Percentiles rank a stretch among this genome's conserved stretches.
Conservation (phyloP, 1,284 basidiomycete genomes). For the Ustilago vetiveriae region DNA sequence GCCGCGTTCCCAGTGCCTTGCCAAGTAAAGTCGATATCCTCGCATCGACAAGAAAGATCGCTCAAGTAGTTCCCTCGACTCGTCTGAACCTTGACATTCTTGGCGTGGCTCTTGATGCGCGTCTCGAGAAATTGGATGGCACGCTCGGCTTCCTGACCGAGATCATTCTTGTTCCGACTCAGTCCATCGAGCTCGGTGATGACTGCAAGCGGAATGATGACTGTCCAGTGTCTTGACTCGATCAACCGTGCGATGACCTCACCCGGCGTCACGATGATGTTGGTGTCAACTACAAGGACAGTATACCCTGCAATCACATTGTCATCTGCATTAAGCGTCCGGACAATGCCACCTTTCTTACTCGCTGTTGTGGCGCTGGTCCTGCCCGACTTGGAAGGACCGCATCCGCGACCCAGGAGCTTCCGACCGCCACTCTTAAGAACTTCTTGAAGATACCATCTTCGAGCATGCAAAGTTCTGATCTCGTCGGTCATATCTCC, state of each 20-base stretch:
- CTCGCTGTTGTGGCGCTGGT: constrained; percentile 1
- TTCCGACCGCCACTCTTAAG: constrained; percentile 15
- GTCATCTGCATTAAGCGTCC: constrained; percentile 8
- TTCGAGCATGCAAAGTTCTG: constrained; percentile 73
- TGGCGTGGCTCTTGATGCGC: constrained; percentile 78
- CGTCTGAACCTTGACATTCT: constrained; percentile 90
- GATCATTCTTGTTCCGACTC: constrained; percentile 76
- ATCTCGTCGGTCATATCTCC: constrained; percentile 43
- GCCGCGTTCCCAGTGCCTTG: constrained; percentile 7
- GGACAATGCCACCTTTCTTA: constrained; percentile 58
- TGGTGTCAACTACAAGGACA: constrained; percentile 90
- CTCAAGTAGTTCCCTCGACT: constrained; percentile 91
- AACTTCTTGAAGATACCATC: constrained; percentile 27
- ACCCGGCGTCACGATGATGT: constrained; percentile 75
- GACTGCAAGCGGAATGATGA: constrained; percentile 81
- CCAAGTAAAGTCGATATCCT: constrained; percentile 78
- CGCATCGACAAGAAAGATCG: constrained; percentile 82
- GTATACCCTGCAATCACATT: constrained; percentile 84
- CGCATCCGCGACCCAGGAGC: constrained; percentile 61
- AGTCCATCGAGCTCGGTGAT: constrained; percentile 96
- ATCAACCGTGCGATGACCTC: constrained; percentile 72
- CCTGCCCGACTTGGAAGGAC: constrained; percentile 10
- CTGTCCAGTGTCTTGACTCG: constrained; percentile 83
- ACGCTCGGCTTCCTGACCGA: constrained; percentile 72
- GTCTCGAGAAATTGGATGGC: constrained; percentile 80